A percentile compares a stretch with the other conserved stretches of the same genome.
Evolutionary conservation across 805 yeast genomes (phyloP).

Genomic region (Lipomyces lipofer): DNA sequence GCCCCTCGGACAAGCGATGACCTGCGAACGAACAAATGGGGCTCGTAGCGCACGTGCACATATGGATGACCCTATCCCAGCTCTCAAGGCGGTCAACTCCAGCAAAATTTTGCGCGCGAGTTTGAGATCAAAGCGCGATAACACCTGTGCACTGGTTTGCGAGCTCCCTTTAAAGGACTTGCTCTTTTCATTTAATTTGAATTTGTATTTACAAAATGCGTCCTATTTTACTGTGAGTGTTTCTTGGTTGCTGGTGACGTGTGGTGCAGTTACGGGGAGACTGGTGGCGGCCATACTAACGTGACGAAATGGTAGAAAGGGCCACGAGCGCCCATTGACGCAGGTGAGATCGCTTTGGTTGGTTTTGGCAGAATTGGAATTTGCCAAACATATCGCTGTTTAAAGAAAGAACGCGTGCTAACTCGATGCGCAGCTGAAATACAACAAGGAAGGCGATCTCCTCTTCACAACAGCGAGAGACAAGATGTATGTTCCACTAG

Average conservation of each 20-base stretch:
- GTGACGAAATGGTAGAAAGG: conserved; percentile 56
- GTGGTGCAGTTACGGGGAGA: too few relatives aligned
- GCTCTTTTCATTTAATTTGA: too few relatives aligned
- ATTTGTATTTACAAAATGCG: conserved; percentile 58
- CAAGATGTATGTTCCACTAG: conserved; percentile 47
- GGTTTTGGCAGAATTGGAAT: too few relatives aligned
- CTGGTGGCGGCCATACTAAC: neutral
- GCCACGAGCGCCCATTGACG: conserved; percentile 96
- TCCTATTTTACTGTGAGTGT: conserved; percentile 50
- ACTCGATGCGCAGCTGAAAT: conserved; percentile 57
- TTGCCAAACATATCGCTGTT: neutral
- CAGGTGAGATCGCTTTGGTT: conserved; percentile 46
- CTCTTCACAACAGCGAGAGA: conserved; percentile 92
- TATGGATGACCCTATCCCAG: too few relatives aligned
- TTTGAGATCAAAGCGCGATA: too few relatives aligned
- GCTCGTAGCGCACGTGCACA: too few relatives aligned
- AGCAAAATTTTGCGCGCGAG: too few relatives aligned
- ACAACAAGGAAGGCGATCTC: conserved; percentile 92
- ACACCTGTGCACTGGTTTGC: too few relatives aligned
- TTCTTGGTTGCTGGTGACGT: too few relatives aligned
- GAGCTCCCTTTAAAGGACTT: neutral
- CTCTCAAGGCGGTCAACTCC: too few relatives aligned
- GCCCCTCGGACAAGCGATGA: too few relatives aligned
- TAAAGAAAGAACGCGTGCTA: neutral
- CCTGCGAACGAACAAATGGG: too few relatives aligned